phyloP scores from a whole-genome alignment of 805 yeast species.

The Yarrowia sp. region DNA sequence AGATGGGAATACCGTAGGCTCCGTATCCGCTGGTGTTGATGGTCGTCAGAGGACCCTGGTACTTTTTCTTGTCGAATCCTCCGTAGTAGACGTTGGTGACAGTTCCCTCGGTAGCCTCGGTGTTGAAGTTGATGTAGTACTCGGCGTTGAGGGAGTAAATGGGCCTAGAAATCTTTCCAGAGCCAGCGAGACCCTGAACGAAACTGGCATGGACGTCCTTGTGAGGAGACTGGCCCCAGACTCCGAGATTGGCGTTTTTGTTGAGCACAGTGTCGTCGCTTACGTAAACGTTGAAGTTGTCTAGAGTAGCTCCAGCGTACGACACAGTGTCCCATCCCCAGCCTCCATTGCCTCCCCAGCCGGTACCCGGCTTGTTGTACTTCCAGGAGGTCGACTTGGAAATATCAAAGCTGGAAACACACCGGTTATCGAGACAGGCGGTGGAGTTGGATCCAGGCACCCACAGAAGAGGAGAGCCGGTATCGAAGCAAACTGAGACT shows the following conservation, averaged over 20 bases:
- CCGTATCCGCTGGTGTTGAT: background rate
- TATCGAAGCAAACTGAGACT: background rate
- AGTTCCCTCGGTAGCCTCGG: background rate
- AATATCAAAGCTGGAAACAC: background rate
- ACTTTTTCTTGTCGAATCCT: conserved; percentile 6
- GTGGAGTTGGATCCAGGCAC: conserved; percentile 1
- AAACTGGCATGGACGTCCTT: background rate
- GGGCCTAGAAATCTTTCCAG: background rate
- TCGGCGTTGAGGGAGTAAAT: background rate
- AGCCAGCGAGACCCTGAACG: conserved; percentile 1
- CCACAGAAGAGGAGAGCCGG: conserved; percentile 4
- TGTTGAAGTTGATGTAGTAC: background rate
- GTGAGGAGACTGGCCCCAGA: conserved; percentile 1
- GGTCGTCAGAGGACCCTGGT: conserved; percentile 13
- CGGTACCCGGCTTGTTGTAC: background rate
- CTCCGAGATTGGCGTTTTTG: background rate
- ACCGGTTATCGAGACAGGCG: background rate
- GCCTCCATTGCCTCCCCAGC: background rate
- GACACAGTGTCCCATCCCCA: background rate
- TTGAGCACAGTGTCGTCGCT: background rate
- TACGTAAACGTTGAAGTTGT: conserved; percentile 8
- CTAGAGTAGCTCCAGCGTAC: background rate
- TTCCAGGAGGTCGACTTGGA: background rate
- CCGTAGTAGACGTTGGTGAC: conserved; percentile 9
- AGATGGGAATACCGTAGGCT: background rate